Evolutionary conservation across 345 rosid species (phyloP).

Genomic region (Brassica carinata): DNA sequence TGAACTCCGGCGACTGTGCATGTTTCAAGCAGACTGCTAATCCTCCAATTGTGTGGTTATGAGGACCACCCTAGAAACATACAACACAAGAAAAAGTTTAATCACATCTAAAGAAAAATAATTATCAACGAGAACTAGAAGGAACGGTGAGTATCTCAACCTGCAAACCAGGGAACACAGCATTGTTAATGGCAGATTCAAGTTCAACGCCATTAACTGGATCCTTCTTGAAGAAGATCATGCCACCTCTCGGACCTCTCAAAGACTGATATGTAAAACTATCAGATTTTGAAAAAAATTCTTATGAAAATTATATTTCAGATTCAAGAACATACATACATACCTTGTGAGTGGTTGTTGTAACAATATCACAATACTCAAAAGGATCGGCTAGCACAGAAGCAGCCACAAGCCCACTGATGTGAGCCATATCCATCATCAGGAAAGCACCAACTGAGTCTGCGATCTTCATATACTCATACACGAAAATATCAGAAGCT

Average conservation of each 20-base stretch:
- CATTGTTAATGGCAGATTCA: slow-evolving; percentile 88
- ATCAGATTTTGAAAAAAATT: background rate
- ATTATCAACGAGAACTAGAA: background rate
- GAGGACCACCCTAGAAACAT: slow-evolving; percentile 84
- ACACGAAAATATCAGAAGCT: slow-evolving; percentile 31
- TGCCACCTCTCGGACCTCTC: slow-evolving; percentile 99
- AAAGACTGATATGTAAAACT: slow-evolving; percentile 56
- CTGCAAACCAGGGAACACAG: slow-evolving; percentile 95
- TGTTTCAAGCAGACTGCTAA: slow-evolving; percentile 91
- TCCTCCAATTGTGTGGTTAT: slow-evolving; percentile 94
- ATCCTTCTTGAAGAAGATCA: slow-evolving; percentile 89
- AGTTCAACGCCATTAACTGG: slow-evolving; percentile 78
- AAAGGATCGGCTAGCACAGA: slow-evolving; percentile 89
- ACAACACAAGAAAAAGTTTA: background rate
- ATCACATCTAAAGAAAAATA: background rate
- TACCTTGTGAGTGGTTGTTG: slow-evolving; percentile 96
- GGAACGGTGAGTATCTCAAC: slow-evolving; percentile 39
- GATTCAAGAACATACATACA: background rate
- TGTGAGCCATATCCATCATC: slow-evolving; percentile 99
- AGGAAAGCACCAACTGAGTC: slow-evolving; percentile 92
- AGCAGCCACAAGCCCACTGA: slow-evolving; percentile 95
- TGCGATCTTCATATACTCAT: slow-evolving; percentile 62
- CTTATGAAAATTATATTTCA: too few relatives aligned
- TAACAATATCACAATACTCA: slow-evolving; percentile 86
- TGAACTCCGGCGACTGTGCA: slow-evolving; percentile 70